Evolutionary conservation across 495 filamentous ascomycete species (phyloP).

Genomic region (Pseudoneurospora amorphoporcata): DNA sequence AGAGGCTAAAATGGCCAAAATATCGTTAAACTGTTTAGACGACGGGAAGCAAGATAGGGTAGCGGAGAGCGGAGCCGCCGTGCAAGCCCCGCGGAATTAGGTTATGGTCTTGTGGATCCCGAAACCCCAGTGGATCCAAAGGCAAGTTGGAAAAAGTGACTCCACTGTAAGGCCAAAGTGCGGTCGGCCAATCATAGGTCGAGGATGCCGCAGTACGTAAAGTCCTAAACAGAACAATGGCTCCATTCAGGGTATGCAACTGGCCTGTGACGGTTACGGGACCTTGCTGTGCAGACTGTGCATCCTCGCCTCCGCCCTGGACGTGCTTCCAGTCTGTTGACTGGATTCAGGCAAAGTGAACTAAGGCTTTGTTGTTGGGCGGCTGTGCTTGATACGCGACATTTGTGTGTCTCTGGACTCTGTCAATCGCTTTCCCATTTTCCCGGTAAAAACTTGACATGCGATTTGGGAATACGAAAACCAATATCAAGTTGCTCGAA

Average conservation of each 20-base stretch:
- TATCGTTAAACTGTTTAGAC: neutral
- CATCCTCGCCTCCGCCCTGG: conserved; percentile 3
- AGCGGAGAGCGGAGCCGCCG: neutral
- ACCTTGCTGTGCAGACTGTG: neutral
- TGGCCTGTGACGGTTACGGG: neutral
- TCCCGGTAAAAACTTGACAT: neutral
- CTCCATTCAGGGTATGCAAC: neutral
- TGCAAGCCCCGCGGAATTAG: neutral
- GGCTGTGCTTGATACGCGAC: neutral
- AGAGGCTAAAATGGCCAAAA: neutral
- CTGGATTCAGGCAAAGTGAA: neutral
- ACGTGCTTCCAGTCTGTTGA: no score
- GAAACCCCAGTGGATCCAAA: neutral
- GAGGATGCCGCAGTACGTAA: neutral
- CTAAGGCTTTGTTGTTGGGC: neutral
- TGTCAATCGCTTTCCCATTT: neutral
- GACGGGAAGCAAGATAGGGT: neutral
- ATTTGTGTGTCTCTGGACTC: neutral
- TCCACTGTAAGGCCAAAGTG: neutral
- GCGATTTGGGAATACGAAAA: neutral
- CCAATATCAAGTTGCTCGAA: neutral
- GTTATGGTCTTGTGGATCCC: neutral
- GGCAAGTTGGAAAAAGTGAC: neutral
- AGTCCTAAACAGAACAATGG: neutral
- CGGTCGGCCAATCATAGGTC: neutral